Percentiles rank a stretch among this genome's conserved stretches.
phyloP scores from a whole-genome alignment of 2,329 filamentous ascomycete species.

The Penicillium sp. region DNA sequence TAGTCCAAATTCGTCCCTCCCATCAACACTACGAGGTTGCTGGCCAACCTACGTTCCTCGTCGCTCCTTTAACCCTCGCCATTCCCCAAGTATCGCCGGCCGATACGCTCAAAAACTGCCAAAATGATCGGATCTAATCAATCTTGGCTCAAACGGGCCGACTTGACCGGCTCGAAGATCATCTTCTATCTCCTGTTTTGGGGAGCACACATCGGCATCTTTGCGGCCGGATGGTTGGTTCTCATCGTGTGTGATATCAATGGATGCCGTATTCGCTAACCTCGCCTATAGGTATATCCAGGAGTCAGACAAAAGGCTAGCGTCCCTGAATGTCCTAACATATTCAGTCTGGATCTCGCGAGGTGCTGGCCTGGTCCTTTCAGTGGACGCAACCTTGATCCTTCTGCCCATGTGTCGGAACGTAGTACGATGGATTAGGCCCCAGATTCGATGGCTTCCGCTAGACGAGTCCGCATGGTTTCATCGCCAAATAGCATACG shows the following conservation, averaged over 20 bases:
- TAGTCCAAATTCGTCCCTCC: neutral
- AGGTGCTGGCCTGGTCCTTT: slow-evolving; percentile 82
- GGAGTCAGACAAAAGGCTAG: slow-evolving; percentile 62
- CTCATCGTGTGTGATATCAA: neutral
- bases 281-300: slow-evolving; percentile 76
- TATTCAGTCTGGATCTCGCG: slow-evolving; percentile 96
- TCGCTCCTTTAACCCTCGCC: slow-evolving; percentile 18
- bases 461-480: slow-evolving; percentile 98
- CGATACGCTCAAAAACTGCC: slow-evolving; percentile 19
- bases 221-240: slow-evolving; percentile 78
- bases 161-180: slow-evolving; percentile 69
- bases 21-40: slow-evolving; percentile 15
- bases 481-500: slow-evolving; percentile 89
- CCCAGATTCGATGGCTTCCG: slow-evolving; percentile 82
- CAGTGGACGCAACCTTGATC: slow-evolving; percentile 81
- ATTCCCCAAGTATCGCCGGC: slow-evolving; percentile 27
- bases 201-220: slow-evolving; percentile 72
- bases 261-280: slow-evolving; percentile 21
- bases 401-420: slow-evolving; percentile 93
- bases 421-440: slow-evolving; percentile 76
- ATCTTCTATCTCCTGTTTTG: slow-evolving; percentile 80
- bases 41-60: slow-evolving; percentile 20
- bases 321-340: slow-evolving; percentile 72
- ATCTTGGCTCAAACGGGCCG: slow-evolving; percentile 41
- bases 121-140: slow-evolving; percentile 13